Evolutionary conservation across 371 early-diverging fungal genomes (phyloP).

Genomic region (Cokeromyces recurvatus): DNA sequence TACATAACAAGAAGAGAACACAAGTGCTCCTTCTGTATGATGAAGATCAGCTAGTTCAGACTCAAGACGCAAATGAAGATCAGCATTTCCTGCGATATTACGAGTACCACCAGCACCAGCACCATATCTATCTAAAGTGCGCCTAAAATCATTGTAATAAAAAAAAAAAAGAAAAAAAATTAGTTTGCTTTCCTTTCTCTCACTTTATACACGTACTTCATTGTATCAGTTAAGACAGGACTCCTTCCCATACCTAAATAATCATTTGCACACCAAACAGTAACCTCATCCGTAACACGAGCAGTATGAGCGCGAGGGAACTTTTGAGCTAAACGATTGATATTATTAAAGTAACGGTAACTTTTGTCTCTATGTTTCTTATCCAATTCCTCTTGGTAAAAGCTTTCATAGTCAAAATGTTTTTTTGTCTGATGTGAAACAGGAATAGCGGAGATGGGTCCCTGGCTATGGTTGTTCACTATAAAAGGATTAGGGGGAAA

Average conservation of each 20-base stretch:
- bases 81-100: conserved; percentile 98
- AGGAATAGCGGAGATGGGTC: conserved; percentile 19
- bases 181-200: too few species aligned
- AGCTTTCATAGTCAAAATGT: conserved; percentile 86
- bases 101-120: conserved; percentile 99
- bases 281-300: conserved; percentile 79
- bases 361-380: conserved; percentile 95
- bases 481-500: too few species aligned
- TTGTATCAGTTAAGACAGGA: conserved; percentile 83
- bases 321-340: conserved; percentile 92
- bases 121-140: conserved; percentile 90
- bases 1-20: conserved; percentile 98
- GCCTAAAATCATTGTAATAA: conserved; percentile 20
- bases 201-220: conserved; percentile 81
- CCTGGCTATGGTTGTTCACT: conserved; percentile 12
- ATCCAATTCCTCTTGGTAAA: conserved; percentile 80
- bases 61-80: conserved; percentile 90
- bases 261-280: conserved; percentile 99
- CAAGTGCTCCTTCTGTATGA: conserved; percentile 88
- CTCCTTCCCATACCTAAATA: conserved; percentile 95
- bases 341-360: conserved; percentile 98
- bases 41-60: conserved; percentile 89
- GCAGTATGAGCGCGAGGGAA: conserved; percentile 95
- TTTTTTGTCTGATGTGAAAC: conserved; percentile 31
- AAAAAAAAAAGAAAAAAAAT: too few species aligned